These are phyloP conservation scores for Candida sp. DNA, from an alignment of 1,139 yeast species.

Conservation along the genomic window DNA sequence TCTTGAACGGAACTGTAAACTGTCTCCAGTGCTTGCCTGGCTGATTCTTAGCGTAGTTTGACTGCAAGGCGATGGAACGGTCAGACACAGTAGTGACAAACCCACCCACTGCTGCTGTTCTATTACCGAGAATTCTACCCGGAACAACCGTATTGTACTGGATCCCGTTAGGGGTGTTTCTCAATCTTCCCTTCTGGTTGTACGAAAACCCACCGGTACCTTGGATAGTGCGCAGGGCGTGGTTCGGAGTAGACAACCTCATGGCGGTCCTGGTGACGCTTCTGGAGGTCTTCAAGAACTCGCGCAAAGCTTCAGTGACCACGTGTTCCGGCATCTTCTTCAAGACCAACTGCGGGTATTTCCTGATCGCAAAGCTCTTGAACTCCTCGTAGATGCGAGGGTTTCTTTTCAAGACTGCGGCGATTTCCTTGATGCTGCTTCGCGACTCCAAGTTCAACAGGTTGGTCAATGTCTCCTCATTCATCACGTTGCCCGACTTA, in stretches of 20 bases:
- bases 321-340: no score
- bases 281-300: no score
- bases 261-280: no score
- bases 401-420: constrained; percentile 31
- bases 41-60: constrained; percentile 42
- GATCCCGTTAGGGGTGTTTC: constrained; percentile 79
- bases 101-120: constrained; percentile 78
- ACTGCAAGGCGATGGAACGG: constrained; percentile 41
- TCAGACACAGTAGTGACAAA: constrained; percentile 55
- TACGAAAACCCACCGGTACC: constrained; percentile 82
- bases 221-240: constrained; percentile 29
- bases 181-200: constrained; percentile 69
- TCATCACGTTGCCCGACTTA: constrained; percentile 20
- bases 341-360: constrained; percentile 3
- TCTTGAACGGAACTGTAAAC: constrained; percentile 48
- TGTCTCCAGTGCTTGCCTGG: constrained; percentile 52
- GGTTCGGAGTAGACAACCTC: no score
- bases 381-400: constrained; percentile 37
- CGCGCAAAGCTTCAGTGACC: no score
- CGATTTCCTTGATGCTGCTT: constrained; percentile 30
- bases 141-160: constrained; percentile 62
- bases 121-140: constrained; percentile 66
- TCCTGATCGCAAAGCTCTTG: constrained; percentile 28
- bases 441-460: constrained; percentile 36
- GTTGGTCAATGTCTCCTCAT: constrained; percentile 30